Percentiles rank a stretch among this genome's conserved stretches.
Evolutionary conservation across 768 basidiomycete species (phyloP).

Genomic region (Neoboletus brunneissimus): DNA sequence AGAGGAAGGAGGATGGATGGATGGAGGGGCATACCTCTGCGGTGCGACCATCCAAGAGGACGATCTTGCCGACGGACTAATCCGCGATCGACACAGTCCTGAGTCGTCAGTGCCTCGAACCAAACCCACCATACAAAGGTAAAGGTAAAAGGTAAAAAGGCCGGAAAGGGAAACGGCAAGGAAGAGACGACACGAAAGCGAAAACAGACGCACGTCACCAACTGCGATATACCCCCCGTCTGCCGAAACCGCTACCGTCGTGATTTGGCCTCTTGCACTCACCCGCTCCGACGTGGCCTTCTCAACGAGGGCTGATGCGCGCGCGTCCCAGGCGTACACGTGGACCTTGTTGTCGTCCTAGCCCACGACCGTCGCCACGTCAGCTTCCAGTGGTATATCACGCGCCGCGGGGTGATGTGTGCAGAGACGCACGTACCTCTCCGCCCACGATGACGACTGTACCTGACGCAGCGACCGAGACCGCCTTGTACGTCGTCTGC

Average conservation of each 20-base stretch:
- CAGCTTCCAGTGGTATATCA: background rate
- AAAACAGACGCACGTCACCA: conserved; percentile 67
- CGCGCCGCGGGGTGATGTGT: background rate
- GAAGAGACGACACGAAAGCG: background rate
- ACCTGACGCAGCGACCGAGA: conserved; percentile 53
- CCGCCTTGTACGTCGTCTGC: conserved; percentile 50
- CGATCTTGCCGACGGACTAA: conserved; percentile 79
- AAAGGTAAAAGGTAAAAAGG: background rate
- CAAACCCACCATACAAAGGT: background rate
- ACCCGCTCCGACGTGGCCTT: conserved; percentile 60
- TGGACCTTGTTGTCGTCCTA: conserved; percentile 70
- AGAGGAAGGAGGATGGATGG: background rate
- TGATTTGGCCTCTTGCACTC: conserved; percentile 54
- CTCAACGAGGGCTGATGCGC: conserved; percentile 47
- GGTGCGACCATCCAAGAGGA: conserved; percentile 68
- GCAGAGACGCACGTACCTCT: conserved; percentile 47
- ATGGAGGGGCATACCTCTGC: conserved; percentile 42
- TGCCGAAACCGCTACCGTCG: conserved; percentile 74
- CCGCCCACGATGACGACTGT: conserved; percentile 67
- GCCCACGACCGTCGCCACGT: background rate
- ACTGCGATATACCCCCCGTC: conserved; percentile 73
- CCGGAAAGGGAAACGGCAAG: background rate
- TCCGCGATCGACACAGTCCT: background rate
- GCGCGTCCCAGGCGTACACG: conserved; percentile 71
- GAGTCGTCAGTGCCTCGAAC: background rate